Evolutionary conservation across 1,284 basidiomycete species (phyloP), one percentile per base, ranked within the genome.

Genomic region (Sutorius eximius): DNA sequence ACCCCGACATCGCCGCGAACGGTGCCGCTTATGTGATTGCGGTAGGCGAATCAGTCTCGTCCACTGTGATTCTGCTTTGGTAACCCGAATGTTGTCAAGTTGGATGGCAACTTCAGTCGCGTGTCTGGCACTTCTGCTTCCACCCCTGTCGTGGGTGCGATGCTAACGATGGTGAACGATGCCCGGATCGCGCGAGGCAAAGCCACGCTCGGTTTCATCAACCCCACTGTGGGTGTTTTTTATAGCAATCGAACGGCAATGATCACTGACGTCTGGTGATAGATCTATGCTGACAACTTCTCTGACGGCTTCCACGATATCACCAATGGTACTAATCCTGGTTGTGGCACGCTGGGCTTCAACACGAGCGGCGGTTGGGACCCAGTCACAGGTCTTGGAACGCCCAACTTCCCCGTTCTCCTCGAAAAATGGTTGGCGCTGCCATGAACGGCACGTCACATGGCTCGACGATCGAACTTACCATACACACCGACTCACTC

Each of bases 151-250:
- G 58, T 78, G n/a, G 75, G 74, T 16, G 66, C 75, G 11, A 73
- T 82, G 37, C 61, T 82, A 29, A 67, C 78, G 0, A 67, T 81
- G 62, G 64, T 83, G 36, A 82, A 82, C 57, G 81, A 82, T 61
- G 76, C 75, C 2, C 71, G 77, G 24, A 58, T 79, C 27, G 65
- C 68, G 4, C 1, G 42, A 5, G 69, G 70, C 10, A 78, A 77
- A 64, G 59, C 58, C 0, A 56, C 77, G 1, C 67, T 80, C 32
- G 74, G 74, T 37, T 75, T 75, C 56, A 74, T 77, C 42, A 78
- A 76, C 43, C 69, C 73, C 43, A 40, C 36, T 1, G 36, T 37
- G 36, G 10, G 36, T 37, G 5, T 30, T 48, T 12, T 16, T 30
- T 24, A 32, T 32, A 7, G 8, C 3, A 9, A 47, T n/a, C 3